phyloP scores from a whole-genome alignment of 805 yeast genomes.

The Deakozyma indianensis region DNA sequence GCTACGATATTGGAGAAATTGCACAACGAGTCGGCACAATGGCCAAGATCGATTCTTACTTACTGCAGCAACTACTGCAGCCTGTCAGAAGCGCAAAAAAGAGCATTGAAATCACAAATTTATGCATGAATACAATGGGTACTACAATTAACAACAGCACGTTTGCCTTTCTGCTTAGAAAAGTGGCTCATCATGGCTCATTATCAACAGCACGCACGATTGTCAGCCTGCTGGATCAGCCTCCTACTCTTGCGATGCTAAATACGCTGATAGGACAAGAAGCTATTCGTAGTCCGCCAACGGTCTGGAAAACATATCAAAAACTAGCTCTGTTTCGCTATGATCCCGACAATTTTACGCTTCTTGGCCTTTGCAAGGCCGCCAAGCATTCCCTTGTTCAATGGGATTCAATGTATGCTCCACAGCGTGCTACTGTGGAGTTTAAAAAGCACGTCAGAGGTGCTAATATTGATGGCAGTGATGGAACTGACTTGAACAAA shows the following conservation, averaged over 20 bases:
- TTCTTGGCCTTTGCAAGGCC: constrained; percentile 36
- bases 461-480: constrained; percentile 17
- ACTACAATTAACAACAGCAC: constrained; percentile 1
- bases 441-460: constrained; percentile 31
- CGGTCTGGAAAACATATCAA: constrained; percentile 23
- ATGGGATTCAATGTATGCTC: constrained; percentile 41
- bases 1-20: constrained; percentile 9
- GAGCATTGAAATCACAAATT: constrained; percentile 1
- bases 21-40: constrained; percentile 13
- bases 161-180: neutral
- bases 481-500: constrained; percentile 16
- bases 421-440: constrained; percentile 47
- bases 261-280: constrained; percentile 12
- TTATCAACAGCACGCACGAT: neutral
- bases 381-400: constrained; percentile 21
- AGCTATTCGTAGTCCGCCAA: constrained; percentile 19
- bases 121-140: constrained; percentile 3
- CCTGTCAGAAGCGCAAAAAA: constrained; percentile 5
- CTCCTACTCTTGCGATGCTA: constrained; percentile 2
- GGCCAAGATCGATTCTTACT: constrained; percentile 2
- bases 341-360: constrained; percentile 19
- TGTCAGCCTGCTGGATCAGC: neutral
- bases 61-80: constrained; percentile 6
- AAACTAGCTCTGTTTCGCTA: constrained; percentile 8
- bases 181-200: neutral